Evolutionary conservation across 2,329 filamentous ascomycete species (phyloP), one percentile per base, ranked within the genome.

Genomic region (Cladorrhinum sp.): DNA sequence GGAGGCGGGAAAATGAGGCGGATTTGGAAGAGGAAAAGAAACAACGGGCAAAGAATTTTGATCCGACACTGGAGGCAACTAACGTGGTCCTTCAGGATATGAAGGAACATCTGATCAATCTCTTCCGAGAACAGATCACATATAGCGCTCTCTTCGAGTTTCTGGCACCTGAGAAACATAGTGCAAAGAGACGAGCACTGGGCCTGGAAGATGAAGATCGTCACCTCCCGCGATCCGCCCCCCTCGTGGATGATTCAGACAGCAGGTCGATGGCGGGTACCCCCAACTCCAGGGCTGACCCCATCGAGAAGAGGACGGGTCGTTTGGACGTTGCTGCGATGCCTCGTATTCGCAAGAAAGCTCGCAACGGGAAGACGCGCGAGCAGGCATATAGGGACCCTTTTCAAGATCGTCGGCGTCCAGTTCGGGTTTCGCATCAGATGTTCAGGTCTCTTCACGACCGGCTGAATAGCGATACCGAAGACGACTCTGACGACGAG

Each of bases 21-120:
- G 94, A 97, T 71, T 72, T 94, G 7, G 92, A 97, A 71, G 90
- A 95, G 67, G 94, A 98, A 73, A 97, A 95, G 77, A 88, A 86
- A 70, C 89, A 94, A 68, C 82, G 94, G 57, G 93, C 93, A 18
- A 88, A 89, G 70, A 89, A 96, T 72, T 85, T 97, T 65, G 94
- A 99, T 73, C 94, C 95, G n/a, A 91, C 94, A 3, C 78, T 81
- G 54, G 94, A 96, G 71, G 94, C 95, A 33, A 80, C 92, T 42
- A 87, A 93, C 63, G 83, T 90, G 50, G 83, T 97, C 57, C 85
- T 89, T 56, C 85, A 86, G 57, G 93, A 98, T 73, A 80, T 99
- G 71, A 87, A 86, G 62, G 90, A 96, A 71, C 95, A 96, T 73
- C 79, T 99, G 36, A 86, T 98, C 64, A 86, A 90, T 66, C 92